A percentile compares a stretch with the other conserved stretches of the same genome.
phyloP scores from a whole-genome alignment of 371 early-diverging fungal genomes.

The Phascolomyces articulosus region DNA sequence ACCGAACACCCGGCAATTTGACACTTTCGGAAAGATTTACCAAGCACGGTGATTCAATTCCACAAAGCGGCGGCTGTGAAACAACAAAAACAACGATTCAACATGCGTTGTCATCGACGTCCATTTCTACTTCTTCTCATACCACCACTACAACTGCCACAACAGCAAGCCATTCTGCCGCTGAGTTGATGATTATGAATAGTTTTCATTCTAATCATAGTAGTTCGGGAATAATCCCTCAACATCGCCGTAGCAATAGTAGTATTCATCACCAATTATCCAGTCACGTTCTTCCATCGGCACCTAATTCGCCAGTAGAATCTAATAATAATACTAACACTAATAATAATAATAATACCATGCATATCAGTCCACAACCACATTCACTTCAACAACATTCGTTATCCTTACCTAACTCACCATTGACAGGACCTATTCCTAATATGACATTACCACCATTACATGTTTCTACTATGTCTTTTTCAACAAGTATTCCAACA shows the following conservation, averaged over 20 bases:
- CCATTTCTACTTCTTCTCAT: not conserved
- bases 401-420: not conserved
- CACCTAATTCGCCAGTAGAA: conserved; percentile 1
- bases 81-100: not conserved
- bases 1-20: not conserved
- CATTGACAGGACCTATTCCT: not conserved
- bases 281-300: conserved; percentile 7
- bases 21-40: conserved; percentile 4
- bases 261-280: not conserved
- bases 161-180: too few species aligned
- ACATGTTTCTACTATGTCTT: not conserved
- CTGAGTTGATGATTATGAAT: not conserved
- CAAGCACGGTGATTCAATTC: conserved; percentile 7
- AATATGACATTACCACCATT: conserved; percentile 2
- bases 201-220: not conserved
- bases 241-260: too few species aligned
- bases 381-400: not conserved
- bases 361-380: not conserved
- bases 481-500: not conserved
- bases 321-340: not conserved
- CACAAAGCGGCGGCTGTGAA: conserved; percentile 1
- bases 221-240: too few species aligned
- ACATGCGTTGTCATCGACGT: too few species aligned
- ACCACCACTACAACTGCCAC: not conserved
- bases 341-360: not conserved